Evolutionary conservation across 2,329 filamentous ascomycete genomes (phyloP).

Genomic region (Ophiostoma novo-ulmi): DNA sequence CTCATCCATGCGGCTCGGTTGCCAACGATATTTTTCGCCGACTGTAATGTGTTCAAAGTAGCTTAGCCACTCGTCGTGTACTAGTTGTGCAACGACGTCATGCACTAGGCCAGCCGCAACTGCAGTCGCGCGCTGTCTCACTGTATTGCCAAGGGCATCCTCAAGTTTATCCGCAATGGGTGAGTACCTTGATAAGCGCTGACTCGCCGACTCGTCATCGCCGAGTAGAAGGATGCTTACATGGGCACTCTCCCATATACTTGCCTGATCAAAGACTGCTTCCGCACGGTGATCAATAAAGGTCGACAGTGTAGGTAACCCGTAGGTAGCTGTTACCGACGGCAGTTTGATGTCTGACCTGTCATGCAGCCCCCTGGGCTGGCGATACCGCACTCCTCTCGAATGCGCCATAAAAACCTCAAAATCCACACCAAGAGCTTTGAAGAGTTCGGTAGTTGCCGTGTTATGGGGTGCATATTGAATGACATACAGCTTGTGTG

Average conservation of each 20-base stretch:
- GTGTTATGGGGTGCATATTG: conserved; percentile 24
- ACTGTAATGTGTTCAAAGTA: conserved; percentile 33
- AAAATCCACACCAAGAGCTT: conserved; percentile 31
- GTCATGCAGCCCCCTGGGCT: background rate
- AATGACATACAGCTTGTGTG: conserved; percentile 29
- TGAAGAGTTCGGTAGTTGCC: conserved; percentile 19
- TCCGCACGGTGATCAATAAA: conserved; percentile 26
- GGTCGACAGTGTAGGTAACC: background rate
- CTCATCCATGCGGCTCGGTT: background rate
- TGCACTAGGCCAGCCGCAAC: conserved; percentile 20
- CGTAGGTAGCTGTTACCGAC: background rate
- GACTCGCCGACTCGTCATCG: conserved; percentile 5
- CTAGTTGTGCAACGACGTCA: conserved; percentile 15
- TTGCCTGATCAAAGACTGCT: conserved; percentile 31
- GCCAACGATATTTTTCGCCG: background rate
- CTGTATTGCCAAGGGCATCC: conserved; percentile 28
- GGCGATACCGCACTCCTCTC: conserved; percentile 28
- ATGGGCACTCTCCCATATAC: conserved; percentile 33
- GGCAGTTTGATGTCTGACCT: no score
- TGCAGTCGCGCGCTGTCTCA: conserved; percentile 18
- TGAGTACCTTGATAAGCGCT: background rate
- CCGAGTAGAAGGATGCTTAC: conserved; percentile 36
- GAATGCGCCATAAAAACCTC: conserved; percentile 34
- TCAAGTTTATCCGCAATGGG: conserved; percentile 22
- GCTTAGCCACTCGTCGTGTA: conserved; percentile 36